These are phyloP conservation scores for Cladophialophora bantiana DNA, from an alignment of 2,329 filamentous ascomycete genomes.

Conservation along the genomic window DNA sequence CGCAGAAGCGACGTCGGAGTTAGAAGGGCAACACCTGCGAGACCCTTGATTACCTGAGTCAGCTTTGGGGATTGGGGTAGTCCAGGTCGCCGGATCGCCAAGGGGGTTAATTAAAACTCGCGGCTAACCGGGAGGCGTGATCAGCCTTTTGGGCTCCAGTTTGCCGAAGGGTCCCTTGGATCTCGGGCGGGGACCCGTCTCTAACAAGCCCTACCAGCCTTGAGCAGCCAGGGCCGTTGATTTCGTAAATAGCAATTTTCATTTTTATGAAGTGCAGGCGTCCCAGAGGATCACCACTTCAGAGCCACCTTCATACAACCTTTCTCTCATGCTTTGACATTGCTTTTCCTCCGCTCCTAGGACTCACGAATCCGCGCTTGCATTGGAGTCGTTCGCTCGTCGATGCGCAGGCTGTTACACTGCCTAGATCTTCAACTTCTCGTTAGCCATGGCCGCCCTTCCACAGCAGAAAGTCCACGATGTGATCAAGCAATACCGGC, in stretches of 20 bases:
- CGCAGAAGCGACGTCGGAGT: slow-evolving; percentile 16
- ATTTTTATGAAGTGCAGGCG: background rate
- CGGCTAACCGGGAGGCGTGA: background rate
- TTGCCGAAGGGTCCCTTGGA: background rate
- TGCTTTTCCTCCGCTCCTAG: background rate
- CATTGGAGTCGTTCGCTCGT: background rate
- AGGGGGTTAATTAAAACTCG: background rate
- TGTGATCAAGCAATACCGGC: slow-evolving; percentile 77
- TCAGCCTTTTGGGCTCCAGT: background rate
- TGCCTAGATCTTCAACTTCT: background rate
- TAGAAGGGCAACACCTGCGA: background rate
- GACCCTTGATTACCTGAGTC: background rate
- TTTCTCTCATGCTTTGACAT: background rate
- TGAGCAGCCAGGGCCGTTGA: too few relatives aligned
- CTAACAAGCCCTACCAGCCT: background rate
- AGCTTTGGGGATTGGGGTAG: background rate
- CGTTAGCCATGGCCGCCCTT: slow-evolving; percentile 31
- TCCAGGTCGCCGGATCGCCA: background rate
- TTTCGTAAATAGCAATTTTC: background rate
- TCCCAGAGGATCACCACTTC: background rate
- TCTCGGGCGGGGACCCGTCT: background rate
- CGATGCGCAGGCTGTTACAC: background rate
- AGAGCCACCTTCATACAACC: background rate
- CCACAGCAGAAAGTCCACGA: slow-evolving; percentile 72
- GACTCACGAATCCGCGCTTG: background rate